Evolutionary conservation across 1,284 basidiomycete species (phyloP), one percentile per base, ranked within the genome.

Genomic region (Inonotus hispidus): DNA sequence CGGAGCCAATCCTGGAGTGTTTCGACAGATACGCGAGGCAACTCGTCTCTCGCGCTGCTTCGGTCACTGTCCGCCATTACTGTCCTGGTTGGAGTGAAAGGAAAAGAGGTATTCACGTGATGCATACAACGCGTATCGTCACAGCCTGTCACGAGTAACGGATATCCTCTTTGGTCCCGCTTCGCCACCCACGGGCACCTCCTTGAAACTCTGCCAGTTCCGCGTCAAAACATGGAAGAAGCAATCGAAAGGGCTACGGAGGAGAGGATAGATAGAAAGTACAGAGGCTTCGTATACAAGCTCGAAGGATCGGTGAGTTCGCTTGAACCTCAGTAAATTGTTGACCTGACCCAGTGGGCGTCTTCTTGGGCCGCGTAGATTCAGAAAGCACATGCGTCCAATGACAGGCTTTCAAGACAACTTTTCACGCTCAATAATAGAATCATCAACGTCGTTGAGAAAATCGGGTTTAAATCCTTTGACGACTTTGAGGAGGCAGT

Each of bases 11-110:
- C 83, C 38, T 81, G 75, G 11, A 84, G 71, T 3, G 79, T 79
- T 60, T 84, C 84, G 21, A 89, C 74, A 16, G 85, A 85, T 23
- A 90, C 78, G 41, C 87, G 82, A 7, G 81, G 80, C 29, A 85
- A 71, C 58, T 88, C 87, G 69, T 87, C 83, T 32, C 82, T 27
- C 32, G 46, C 53, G 38, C 38, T 53, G 25, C 13, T 52, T 14
- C 25, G 54, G 23, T 37, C 38, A 11, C 38, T 43, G 56, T 63
- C 57, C 43, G 59, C 49, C 54, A 63, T 60, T 27, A 32, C 13
- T 19, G 19, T 16, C 16, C 19, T n/a, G 57, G 58, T 39, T 16
- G 19, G 32, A 41, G 41, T 32, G 19, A 39, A 53, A 60, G 43
- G 39, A 32, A 32, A 32, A 8, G 4, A 8, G 8, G 8, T 32